These are phyloP conservation scores for Onygenales sp. DNA, from an alignment of 2,329 filamentous ascomycete species.

Conservation along the genomic window DNA sequence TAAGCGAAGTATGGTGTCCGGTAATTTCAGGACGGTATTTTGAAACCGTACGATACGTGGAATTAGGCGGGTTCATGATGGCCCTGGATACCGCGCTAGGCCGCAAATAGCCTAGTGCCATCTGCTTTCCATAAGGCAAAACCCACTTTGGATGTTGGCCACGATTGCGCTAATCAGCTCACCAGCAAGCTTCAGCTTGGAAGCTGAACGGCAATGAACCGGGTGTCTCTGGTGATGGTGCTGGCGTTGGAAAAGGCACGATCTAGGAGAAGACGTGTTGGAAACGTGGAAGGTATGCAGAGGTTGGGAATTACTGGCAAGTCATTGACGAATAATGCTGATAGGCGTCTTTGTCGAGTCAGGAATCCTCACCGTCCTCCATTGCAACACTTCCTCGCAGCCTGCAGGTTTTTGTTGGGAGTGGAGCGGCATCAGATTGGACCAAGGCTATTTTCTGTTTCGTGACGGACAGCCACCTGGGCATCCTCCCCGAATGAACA, in stretches of 20 bases:
- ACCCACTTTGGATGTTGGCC: neutral
- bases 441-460: too few relatives aligned
- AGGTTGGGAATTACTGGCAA: too few relatives aligned
- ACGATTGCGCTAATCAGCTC: neutral
- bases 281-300: neutral
- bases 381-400: too few relatives aligned
- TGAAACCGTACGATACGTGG: neutral
- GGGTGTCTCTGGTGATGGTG: too few relatives aligned
- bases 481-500: too few relatives aligned
- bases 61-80: neutral
- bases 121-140: neutral
- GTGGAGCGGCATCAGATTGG: too few relatives aligned
- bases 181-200: neutral
- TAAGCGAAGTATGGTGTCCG: neutral
- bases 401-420: too few relatives aligned
- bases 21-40: neutral
- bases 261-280: neutral
- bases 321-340: neutral
- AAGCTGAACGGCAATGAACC: neutral
- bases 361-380: neutral
- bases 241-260: neutral
- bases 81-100: neutral
- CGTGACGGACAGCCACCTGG: too few relatives aligned
- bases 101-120: neutral
- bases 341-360: neutral